Evolutionary conservation across 73 alveolate genomes (phyloP).

Genomic region (Breviolum minutum): DNA sequence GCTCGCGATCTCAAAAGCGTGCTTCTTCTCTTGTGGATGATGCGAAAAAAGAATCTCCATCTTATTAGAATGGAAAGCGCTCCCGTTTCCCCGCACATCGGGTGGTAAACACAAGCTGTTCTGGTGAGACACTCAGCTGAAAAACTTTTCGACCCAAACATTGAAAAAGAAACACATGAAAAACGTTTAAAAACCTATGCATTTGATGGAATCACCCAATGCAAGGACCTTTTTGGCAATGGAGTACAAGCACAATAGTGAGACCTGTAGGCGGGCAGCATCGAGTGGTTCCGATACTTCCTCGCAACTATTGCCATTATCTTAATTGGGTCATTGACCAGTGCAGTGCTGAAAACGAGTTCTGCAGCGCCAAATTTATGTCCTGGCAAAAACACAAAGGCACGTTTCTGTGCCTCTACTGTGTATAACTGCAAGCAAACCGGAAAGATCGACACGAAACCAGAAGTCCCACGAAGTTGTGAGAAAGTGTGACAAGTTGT

Average conservation of each 20-base stretch:
- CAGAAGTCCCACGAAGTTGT: background rate
- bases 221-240: background rate
- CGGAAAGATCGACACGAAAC: background rate
- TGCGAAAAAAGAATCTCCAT: slow-evolving; percentile 14
- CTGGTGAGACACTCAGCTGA: background rate
- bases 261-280: slow-evolving; percentile 79
- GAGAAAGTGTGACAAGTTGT: background rate
- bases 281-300: slow-evolving; percentile 32
- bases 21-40: slow-evolving; percentile 28
- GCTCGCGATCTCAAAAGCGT: background rate
- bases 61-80: background rate
- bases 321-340: slow-evolving; percentile 44
- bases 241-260: slow-evolving; percentile 23
- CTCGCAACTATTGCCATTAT: slow-evolving; percentile 19
- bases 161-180: no score
- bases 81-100: background rate
- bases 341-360: slow-evolving; percentile 34
- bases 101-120: background rate
- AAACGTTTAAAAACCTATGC: no score
- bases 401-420: background rate
- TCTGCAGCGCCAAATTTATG: background rate
- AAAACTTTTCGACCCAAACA: no score
- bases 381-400: background rate
- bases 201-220: background rate
- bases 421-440: no score